Evolutionary conservation across 2,329 filamentous ascomycete genomes (phyloP), one percentile per base, ranked within the genome.

Genomic region (Botrytis fabae): DNA sequence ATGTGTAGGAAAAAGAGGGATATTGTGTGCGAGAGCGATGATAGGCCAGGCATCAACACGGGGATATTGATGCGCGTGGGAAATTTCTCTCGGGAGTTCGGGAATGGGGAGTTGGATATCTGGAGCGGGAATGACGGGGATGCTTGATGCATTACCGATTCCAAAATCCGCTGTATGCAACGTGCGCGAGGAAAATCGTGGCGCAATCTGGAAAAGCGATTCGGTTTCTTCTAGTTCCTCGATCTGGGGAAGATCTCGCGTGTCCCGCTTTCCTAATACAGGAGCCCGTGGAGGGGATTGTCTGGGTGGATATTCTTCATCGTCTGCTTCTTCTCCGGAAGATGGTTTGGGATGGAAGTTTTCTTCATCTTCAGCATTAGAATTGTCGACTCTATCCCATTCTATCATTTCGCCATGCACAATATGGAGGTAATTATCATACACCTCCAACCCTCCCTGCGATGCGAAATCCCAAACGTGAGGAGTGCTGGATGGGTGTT

Each of bases 221-320:
- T 8, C 7, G 1, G 38, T 8, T 8, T 38, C 8, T 38, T 38
- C 38, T 9, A 38, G 7, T 9, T 38, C 38, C 7, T 38, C 8
- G 38, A 38, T 38, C 8, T 38, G 8, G 8, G 38, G 38, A 38
- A 38, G 38, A 38, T 38, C 38, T 38, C 38, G 38, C 38, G 7
- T 38, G 9, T 38, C 38, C 7, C 1, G 38, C 8, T n/a, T 12
- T 0, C 14, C 32, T 7, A 40, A 1, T 1, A n/a, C 0, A 4
- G 44, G 44, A 40, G 32, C 3, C 0, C 4, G 7, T 6, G 44
- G 44, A 20, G 6, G 4, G 1, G 7, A 38, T 1, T 38, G 7
- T 38, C 7, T 7, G 38, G 5, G 7, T 38, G 38, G 38, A 38
- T 38, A 38, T 38, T 10, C 38, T 7, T 38, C 38, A 7, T 38